phyloP scores from a whole-genome alignment of 2,329 filamentous ascomycete genomes.

The Colletotrichum cordylinicola region DNA sequence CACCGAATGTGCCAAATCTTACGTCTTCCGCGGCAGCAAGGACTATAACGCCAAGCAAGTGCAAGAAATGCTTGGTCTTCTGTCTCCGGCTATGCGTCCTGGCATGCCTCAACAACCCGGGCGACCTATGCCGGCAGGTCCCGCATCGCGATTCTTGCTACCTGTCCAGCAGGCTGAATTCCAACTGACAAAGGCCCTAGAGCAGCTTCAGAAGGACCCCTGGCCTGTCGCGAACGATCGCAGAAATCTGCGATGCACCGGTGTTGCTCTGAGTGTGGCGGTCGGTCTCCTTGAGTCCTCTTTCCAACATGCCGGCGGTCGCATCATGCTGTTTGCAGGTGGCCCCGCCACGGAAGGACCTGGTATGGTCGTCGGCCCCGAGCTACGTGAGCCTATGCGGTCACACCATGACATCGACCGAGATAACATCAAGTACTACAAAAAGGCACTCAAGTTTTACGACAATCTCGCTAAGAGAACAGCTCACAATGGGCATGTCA shows the following conservation, averaged over 20 bases:
- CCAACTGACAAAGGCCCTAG: conserved; percentile 93
- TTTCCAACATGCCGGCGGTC: conserved; percentile 92
- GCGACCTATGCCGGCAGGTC: conserved; percentile 76
- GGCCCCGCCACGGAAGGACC: conserved; percentile 95
- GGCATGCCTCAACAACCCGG: conserved; percentile 77
- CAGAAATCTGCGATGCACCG: conserved; percentile 88
- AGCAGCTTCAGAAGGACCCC: conserved; percentile 94
- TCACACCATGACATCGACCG: conserved; percentile 99
- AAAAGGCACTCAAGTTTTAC: conserved; percentile 96
- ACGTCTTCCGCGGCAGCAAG: conserved; percentile 97
- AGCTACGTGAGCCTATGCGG: conserved; percentile 93
- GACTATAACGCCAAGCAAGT: conserved; percentile 98
- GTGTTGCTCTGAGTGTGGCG: conserved; percentile 94
- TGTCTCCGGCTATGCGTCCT: conserved; percentile 75
- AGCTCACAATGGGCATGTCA: conserved; percentile 94
- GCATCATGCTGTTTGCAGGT: conserved; percentile 97
- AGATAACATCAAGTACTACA: conserved; percentile 99
- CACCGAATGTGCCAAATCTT: conserved; percentile 96
- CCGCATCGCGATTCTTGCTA: conserved; percentile 87
- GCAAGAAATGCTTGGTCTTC: conserved; percentile 96
- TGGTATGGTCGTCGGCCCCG: conserved; percentile 94
- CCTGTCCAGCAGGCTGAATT: conserved; percentile 97
- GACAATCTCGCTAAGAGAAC: conserved; percentile 92
- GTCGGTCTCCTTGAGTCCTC: conserved; percentile 91
- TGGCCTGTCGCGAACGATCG: conserved; percentile 97